A percentile compares a stretch with the other conserved stretches of the same genome.
These are phyloP conservation scores for Avena atlantica DNA, from an alignment of 176 grass and related monocot species.

Conservation along the genomic window DNA sequence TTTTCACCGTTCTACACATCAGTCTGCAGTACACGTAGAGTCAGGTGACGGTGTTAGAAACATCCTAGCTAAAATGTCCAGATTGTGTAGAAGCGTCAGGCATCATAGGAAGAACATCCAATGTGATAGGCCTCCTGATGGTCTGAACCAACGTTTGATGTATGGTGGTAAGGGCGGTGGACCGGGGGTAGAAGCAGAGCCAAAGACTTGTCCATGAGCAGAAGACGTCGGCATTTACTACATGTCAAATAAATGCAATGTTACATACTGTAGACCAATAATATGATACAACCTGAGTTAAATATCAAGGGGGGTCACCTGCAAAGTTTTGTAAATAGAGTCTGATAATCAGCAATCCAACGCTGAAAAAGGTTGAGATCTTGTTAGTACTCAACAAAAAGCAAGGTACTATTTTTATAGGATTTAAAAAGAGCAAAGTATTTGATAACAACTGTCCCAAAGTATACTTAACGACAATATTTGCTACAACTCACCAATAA, in stretches of 20 bases:
- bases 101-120: slow-evolving; percentile 76
- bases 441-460: background rate
- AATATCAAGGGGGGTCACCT: slow-evolving; percentile 56
- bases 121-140: slow-evolving; percentile 83
- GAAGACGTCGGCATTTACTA: slow-evolving; percentile 81
- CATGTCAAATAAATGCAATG: slow-evolving; percentile 43
- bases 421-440: too few species aligned
- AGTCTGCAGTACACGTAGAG: slow-evolving; percentile 30
- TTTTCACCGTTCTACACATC: slow-evolving; percentile 21
- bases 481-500: slow-evolving; percentile 67
- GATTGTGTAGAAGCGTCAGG: slow-evolving; percentile 45
- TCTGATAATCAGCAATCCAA: slow-evolving; percentile 88
- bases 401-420: background rate
- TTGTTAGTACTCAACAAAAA: slow-evolving; percentile 39
- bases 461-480: slow-evolving; percentile 4
- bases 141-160: slow-evolving; percentile 59
- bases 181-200: slow-evolving; percentile 88
- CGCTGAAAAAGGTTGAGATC: slow-evolving; percentile 55
- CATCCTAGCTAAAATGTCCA: slow-evolving; percentile 34
- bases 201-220: slow-evolving; percentile 86
- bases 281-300: background rate
- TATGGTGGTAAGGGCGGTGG: slow-evolving; percentile 66
- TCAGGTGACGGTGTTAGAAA: slow-evolving; percentile 30
- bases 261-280: slow-evolving; percentile 22
- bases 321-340: slow-evolving; percentile 82